Conservation (phyloP, 2,329 filamentous ascomycete species). For the Trichoderma cornu-damae region DNA sequence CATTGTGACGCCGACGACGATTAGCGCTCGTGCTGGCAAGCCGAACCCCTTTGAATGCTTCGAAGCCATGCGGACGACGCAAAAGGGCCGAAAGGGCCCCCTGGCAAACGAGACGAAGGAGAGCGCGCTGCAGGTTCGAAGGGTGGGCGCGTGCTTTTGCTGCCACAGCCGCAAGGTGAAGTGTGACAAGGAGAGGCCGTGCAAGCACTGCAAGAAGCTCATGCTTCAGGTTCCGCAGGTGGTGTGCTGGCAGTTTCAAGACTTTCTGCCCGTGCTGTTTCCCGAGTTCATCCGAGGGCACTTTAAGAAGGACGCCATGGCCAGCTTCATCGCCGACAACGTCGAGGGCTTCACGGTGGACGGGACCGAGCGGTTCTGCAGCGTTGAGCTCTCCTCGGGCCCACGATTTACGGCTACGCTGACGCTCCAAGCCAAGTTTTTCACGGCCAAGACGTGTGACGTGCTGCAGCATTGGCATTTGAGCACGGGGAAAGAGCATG, state of each 20-base stretch:
- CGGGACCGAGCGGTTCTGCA: conserved; percentile 38
- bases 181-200: conserved; percentile 52
- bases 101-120: conserved; percentile 51
- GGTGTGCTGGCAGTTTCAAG: conserved; percentile 55
- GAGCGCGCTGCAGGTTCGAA: conserved; percentile 50
- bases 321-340: conserved; percentile 45
- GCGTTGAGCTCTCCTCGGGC: conserved; percentile 47
- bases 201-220: conserved; percentile 53
- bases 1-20: conserved; percentile 51
- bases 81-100: conserved; percentile 53
- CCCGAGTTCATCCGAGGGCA: conserved; percentile 48
- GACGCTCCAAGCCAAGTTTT: conserved; percentile 48
- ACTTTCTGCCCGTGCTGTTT: conserved; percentile 50
- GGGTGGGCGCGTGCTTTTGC: conserved; percentile 54
- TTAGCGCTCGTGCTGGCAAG: conserved; percentile 46
- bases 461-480: conserved; percentile 50
- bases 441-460: conserved; percentile 44
- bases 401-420: conserved; percentile 41
- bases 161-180: conserved; percentile 56
- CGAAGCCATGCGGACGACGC: conserved; percentile 48
- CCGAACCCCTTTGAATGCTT: conserved; percentile 52
- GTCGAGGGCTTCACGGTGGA: conserved; percentile 41
- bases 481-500: conserved; percentile 32
- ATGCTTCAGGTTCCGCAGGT: conserved; percentile 46
- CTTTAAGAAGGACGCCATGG: conserved; percentile 47